Evolutionary conservation across 768 basidiomycete genomes (phyloP), one percentile per base, ranked within the genome.

Genomic region (Serendipita sp.): DNA sequence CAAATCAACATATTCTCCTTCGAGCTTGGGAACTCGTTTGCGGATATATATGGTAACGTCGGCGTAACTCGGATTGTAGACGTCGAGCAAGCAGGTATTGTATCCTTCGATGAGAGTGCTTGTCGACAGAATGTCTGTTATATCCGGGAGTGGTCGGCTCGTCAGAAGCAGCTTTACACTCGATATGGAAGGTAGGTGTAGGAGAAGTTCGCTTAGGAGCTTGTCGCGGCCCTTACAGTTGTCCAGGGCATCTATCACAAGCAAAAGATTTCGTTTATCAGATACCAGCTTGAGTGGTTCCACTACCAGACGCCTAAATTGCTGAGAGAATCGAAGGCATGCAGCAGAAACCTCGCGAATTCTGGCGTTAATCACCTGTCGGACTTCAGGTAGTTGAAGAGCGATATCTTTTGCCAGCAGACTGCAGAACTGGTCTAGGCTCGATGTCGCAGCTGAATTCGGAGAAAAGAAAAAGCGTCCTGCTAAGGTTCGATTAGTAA

Each of bases 181-280:
- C 10, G 4, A 11, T n/a, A 60, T 60, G 16, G 16, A 23, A 32
- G 56, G 56, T 3, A 60, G 56, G 28, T 60, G 18, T 35, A 35
- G 8, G 35, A 60, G 56, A 35, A 60, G 28, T 10, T n/a, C 28
- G 16, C 35, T 60, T n/a, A 60, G 30, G 34, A 60, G 56, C 8
- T 10, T n/a, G 10, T n/a, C 28, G 16, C 56, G 56, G n/a, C 18
- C 56, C 16, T 60, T 30, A 18, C 56, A 60, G 35, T 34, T 23
- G 30, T 60, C 56, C 56, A 60, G 35, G 8, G 56, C 56, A 60
- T 60, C 56, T n/a, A 60, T 60, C 8, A 60, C 56, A 35, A 60
- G 36, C 4, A 60, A 10, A 11, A 60, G 28, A 5, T 18, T 32
- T 5, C n/a, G n/a, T 8, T 51, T 32, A n/a, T n/a, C 48, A 8